Evolutionary conservation across 2,329 filamentous ascomycete genomes (phyloP), one percentile per base, ranked within the genome.

Genomic region (Ceratocystis lukuohia): DNA sequence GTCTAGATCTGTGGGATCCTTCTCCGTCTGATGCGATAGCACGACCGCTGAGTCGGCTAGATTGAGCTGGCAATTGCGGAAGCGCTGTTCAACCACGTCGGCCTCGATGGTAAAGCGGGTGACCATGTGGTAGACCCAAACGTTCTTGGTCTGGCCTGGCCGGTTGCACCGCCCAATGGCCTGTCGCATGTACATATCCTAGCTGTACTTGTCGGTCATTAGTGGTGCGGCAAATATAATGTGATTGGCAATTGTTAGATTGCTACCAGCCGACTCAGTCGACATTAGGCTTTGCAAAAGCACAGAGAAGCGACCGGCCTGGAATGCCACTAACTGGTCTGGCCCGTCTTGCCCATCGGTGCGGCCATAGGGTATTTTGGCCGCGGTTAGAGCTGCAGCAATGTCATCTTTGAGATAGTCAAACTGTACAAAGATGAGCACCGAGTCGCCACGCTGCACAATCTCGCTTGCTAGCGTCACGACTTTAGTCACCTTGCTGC

Each of bases 161-260:
- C 78, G 75, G 30, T 77, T 68, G 64, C 72, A 75, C 1, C 78
- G 72, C 0, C 77, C 78, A 61, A 70, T 71, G 1, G 77, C 77
- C 69, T 80, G 78, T 44, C 72, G 71, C 69, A 78, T 74, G 59
- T 73, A 74, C 59, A 72, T 71, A 7, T 74, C 71, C 61, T 73
- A 77, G 3, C 72, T 70, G 4, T 73, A 71, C 63, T 73, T 71
- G 61, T 74, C 71, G 4, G 69, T 68, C n/a, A 65, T 33, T 15
- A 74, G 71, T 0, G 77, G 75, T 4, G 72, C 74, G 0, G 74
- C 72, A 64, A 79, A 78, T 53, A 80, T 72, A 62, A 79, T 71
- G 65, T 79, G 77, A 65, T 76, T 78, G 0, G 77, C 77, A 25
- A 74, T 71, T 10, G 74, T 74, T 12, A 78, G 70, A 67, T 79